Percentiles rank a stretch among this genome's conserved stretches.
Conservation (phyloP, 306 rosid genomes). For the Trifolium pratense region DNA sequence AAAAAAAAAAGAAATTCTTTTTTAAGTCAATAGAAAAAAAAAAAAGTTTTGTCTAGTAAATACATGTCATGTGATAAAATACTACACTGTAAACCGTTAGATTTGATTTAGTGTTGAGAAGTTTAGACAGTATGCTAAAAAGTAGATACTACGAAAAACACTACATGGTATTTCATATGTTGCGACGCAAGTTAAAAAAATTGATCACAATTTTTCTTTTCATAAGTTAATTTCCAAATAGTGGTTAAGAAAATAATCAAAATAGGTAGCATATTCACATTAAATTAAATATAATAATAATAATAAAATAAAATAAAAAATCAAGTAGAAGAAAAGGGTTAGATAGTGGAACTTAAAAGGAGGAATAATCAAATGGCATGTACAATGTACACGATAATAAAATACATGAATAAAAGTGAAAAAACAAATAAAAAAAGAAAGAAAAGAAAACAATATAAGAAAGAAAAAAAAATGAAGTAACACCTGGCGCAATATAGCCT, state of each 20-base stretch:
- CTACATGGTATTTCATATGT: too few relatives aligned
- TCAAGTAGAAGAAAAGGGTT: neutral
- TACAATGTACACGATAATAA: conserved; percentile 63
- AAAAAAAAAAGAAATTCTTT: too few relatives aligned
- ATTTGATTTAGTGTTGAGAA: too few relatives aligned
- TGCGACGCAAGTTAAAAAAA: too few relatives aligned
- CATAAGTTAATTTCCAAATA: neutral
- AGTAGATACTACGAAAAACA: too few relatives aligned
- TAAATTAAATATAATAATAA: conserved; percentile 38
- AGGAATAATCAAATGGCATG: conserved; percentile 50
- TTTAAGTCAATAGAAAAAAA: too few relatives aligned
- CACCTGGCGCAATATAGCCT: conserved; percentile 63
- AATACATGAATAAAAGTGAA: conserved; percentile 55
- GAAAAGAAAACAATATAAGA: neutral
- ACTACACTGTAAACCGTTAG: too few relatives aligned
- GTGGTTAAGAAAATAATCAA: conserved; percentile 35
- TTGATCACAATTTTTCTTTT: too few relatives aligned
- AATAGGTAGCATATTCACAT: conserved; percentile 52
- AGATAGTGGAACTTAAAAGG: conserved; percentile 38
- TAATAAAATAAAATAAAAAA: conserved; percentile 3
- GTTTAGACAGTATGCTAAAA: too few relatives aligned
- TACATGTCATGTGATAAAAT: too few relatives aligned
- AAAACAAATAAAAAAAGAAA: conserved; percentile 17
- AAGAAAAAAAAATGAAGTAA: conserved; percentile 28
- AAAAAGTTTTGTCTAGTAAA: too few relatives aligned